These are phyloP conservation scores for Senecio squalidus DNA, from an alignment of 140 eudicot genomes.

Conservation along the genomic window DNA sequence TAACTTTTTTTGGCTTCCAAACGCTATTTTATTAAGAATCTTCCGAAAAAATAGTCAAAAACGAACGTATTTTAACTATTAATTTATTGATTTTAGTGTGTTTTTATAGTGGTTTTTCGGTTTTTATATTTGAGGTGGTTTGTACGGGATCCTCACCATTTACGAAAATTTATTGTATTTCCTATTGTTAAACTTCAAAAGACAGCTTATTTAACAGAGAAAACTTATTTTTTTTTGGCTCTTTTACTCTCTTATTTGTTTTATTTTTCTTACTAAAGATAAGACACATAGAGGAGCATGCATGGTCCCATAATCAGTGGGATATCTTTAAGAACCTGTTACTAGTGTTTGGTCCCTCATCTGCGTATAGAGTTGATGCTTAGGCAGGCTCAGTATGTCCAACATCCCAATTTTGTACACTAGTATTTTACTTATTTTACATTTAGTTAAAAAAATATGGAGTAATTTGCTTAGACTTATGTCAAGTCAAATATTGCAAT, in stretches of 20 bases:
- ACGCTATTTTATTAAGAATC: no score
- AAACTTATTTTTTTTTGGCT: background rate
- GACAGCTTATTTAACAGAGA: background rate
- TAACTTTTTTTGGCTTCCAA: no score
- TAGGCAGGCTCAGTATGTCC: conserved; percentile 14
- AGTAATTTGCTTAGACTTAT: background rate
- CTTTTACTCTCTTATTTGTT: no score
- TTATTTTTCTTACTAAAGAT: no score
- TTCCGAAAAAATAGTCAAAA: no score
- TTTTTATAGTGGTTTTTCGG: no score
- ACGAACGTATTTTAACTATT: no score
- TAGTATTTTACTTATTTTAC: background rate
- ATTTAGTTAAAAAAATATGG: no score
- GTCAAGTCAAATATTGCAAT: background rate
- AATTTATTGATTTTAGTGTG: no score
- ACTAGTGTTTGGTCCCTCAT: conserved; percentile 20
- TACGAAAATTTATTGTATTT: no score
- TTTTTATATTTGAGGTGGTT: no score
- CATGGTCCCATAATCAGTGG: conserved; percentile 19
- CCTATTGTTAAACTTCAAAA: background rate
- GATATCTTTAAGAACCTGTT: conserved; percentile 18
- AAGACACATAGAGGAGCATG: conserved; percentile 3
- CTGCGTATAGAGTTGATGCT: conserved; percentile 19
- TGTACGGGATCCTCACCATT: no score
- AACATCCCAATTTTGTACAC: background rate